Evolutionary conservation across 2,329 filamentous ascomycete species (phyloP).

Genomic region (Epichloe sylvatica): DNA sequence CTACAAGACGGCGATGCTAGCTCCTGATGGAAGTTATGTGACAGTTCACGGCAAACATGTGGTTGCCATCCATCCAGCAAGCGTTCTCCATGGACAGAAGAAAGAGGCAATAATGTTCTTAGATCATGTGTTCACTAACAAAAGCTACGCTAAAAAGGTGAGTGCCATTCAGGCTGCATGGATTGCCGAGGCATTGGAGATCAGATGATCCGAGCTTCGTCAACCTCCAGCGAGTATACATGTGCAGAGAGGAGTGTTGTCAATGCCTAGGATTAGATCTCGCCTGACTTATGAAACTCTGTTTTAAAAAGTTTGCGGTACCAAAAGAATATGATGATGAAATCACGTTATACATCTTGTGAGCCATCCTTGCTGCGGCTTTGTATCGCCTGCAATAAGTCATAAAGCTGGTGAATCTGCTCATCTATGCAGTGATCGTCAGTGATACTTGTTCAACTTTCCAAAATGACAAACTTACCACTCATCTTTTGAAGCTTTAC

Average conservation of each 20-base stretch:
- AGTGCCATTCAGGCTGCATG: slow-evolving; percentile 46
- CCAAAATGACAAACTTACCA: slow-evolving; percentile 39
- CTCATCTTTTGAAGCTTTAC: slow-evolving; percentile 86
- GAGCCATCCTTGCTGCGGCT: slow-evolving; percentile 19
- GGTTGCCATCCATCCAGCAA: slow-evolving; percentile 49
- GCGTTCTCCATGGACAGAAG: slow-evolving; percentile 48
- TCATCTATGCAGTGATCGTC: slow-evolving; percentile 46
- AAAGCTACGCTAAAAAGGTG: slow-evolving; percentile 56
- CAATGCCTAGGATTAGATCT: not conserved
- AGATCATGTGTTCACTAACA: slow-evolving; percentile 51
- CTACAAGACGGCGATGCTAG: slow-evolving; percentile 45
- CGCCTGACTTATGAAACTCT: not conserved
- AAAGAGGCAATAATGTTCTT: slow-evolving; percentile 55
- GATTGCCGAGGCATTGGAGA: slow-evolving; percentile 38
- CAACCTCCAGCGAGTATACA: not conserved
- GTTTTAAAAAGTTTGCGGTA: not conserved
- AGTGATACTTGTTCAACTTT: not conserved
- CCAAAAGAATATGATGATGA: not conserved
- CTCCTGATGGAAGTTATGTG: slow-evolving; percentile 46
- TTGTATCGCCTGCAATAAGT: slow-evolving; percentile 74
- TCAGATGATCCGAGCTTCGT: not conserved
- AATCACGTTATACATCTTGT: slow-evolving; percentile 12
- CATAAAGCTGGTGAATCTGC: slow-evolving; percentile 85
- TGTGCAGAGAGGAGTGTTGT: not conserved
- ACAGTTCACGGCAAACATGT: slow-evolving; percentile 46